These are phyloP conservation scores for Prunus fruticosa DNA, from an alignment of 306 rosid species.

Conservation along the genomic window DNA sequence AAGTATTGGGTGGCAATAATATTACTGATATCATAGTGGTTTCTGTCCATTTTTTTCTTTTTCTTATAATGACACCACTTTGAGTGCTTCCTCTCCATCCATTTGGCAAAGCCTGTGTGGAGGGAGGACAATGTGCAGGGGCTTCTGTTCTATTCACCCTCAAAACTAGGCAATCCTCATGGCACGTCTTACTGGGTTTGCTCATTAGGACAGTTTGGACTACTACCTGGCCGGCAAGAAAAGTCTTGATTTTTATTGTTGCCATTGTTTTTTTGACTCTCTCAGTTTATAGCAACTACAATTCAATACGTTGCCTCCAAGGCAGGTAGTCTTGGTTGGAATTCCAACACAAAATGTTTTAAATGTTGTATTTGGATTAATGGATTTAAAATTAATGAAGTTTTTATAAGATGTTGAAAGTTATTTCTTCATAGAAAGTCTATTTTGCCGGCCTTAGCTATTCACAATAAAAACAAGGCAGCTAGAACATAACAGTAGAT, in stretches of 20 bases:
- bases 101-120: slow-evolving; percentile 7
- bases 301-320: slow-evolving; percentile 13
- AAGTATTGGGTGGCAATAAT: neutral
- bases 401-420: neutral
- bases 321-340: neutral
- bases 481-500: neutral
- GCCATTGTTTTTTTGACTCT: no score
- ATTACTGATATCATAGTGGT: neutral
- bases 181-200: neutral
- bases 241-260: neutral
- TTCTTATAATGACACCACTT: neutral
- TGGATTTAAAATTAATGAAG: neutral
- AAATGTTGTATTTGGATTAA: neutral
- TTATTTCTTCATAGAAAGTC: neutral
- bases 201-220: neutral
- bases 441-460: neutral
- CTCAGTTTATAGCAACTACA: neutral
- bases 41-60: neutral
- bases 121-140: neutral
- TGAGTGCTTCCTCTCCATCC: slow-evolving; percentile 4
- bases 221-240: slow-evolving; percentile 14
- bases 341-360: neutral
- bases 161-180: neutral
- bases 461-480: neutral
- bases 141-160: neutral